phyloP scores from a whole-genome alignment of 1,284 basidiomycete genomes.

The Sanguinoderma infundibulare region DNA sequence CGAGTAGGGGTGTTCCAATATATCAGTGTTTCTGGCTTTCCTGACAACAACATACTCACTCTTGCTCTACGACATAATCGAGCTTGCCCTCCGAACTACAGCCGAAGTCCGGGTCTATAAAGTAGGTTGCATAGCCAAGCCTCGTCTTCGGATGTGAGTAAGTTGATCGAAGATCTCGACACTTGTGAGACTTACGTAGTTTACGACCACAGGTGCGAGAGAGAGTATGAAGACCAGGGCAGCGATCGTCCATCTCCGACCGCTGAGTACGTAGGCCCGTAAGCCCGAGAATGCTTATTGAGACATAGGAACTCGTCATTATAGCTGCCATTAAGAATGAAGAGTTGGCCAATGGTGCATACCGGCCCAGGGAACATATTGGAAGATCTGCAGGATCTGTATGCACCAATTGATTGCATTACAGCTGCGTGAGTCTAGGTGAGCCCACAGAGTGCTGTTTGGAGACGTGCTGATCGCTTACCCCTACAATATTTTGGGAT shows the following conservation, averaged over 20 bases:
- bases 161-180: too few species aligned
- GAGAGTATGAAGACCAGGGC: not conserved
- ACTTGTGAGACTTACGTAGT: not conserved
- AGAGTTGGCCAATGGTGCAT: not conserved
- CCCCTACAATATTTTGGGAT: not conserved
- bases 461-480: not conserved
- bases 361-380: conserved; percentile 11
- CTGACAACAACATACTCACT: not conserved
- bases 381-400: not conserved
- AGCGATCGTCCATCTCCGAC: not conserved
- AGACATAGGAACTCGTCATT: not conserved
- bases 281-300: not conserved
- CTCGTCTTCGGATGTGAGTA: not conserved
- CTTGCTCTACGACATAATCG: not conserved
- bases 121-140: not conserved
- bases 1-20: not conserved
- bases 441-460: not conserved
- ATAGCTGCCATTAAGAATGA: not conserved
- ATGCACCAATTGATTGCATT: not conserved
- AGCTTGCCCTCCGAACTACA: not conserved
- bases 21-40: not conserved
- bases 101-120: not conserved
- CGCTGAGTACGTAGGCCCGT: conserved; percentile 6
- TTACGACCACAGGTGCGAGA: not conserved
- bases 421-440: not conserved